Conservation (phyloP, 345 rosid species). For the Aethionema arabicum region DNA sequence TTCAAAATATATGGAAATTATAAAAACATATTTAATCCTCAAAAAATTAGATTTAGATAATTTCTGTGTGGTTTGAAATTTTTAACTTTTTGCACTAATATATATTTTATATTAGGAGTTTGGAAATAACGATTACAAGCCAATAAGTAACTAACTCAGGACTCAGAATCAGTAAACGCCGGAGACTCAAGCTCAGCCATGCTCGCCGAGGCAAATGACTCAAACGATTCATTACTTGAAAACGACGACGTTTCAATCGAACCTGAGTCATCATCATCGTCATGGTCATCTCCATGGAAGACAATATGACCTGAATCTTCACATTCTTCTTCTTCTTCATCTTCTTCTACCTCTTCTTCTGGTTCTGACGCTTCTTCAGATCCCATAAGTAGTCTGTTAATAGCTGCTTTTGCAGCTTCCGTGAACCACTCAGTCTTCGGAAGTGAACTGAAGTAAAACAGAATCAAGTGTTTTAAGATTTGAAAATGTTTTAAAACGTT, state of each 20-base stretch:
- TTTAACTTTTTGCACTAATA: background rate
- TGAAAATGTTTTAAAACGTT: background rate
- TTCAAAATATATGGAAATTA: too few species aligned
- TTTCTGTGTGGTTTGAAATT: too few species aligned
- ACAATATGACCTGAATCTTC: slow-evolving; percentile 61
- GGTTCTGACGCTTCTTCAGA: slow-evolving; percentile 62
- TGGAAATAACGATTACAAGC: background rate
- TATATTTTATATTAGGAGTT: background rate
- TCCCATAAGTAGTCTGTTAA: slow-evolving; percentile 69
- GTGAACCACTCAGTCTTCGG: slow-evolving; percentile 91
- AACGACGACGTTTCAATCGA: slow-evolving; percentile 70
- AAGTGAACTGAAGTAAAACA: slow-evolving; percentile 48
- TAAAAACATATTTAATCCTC: too few species aligned
- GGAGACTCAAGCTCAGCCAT: slow-evolving; percentile 96
- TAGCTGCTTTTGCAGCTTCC: slow-evolving; percentile 86
- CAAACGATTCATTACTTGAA: slow-evolving; percentile 60
- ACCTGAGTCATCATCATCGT: slow-evolving; percentile 45
- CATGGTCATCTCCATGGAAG: slow-evolving; percentile 39
- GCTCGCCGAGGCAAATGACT: slow-evolving; percentile 90
- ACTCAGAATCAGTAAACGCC: slow-evolving; percentile 59
- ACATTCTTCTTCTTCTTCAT: slow-evolving; percentile 59
- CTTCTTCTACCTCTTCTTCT: slow-evolving; percentile 59
- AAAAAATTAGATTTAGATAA: too few species aligned
- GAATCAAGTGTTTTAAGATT: background rate
- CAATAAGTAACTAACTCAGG: slow-evolving; percentile 30